A percentile compares a stretch with the other conserved stretches of the same genome.
phyloP scores from a whole-genome alignment of 495 filamentous ascomycete genomes.

The Podospora fimiseda region DNA sequence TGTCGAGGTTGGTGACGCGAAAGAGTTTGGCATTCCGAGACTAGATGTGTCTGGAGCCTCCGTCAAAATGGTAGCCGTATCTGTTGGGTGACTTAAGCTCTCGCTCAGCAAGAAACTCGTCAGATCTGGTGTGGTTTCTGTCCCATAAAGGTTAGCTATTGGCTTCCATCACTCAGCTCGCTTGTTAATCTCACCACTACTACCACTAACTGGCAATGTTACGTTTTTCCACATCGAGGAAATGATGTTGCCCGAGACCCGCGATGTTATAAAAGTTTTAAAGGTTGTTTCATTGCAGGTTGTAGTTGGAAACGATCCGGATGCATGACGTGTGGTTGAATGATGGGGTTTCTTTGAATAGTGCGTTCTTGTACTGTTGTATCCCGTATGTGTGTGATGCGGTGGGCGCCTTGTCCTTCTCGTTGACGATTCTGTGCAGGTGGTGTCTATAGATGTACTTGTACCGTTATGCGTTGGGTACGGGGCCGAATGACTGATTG shows the following conservation, averaged over 20 bases:
- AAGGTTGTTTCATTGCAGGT: slow-evolving; percentile 4
- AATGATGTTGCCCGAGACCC: background rate
- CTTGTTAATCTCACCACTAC: background rate
- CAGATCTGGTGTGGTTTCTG: no score
- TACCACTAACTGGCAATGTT: background rate
- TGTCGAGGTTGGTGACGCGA: no score
- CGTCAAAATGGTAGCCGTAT: no score
- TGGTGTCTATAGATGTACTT: background rate
- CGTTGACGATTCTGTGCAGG: background rate
- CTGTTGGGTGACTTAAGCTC: no score
- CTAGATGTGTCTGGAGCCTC: no score
- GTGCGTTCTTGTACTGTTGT: background rate
- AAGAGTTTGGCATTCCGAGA: no score
- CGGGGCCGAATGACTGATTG: background rate
- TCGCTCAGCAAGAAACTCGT: no score
- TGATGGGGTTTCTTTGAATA: no score
- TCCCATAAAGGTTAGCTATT: no score
- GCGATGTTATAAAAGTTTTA: background rate
- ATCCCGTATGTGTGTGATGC: background rate
- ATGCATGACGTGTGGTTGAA: background rate
- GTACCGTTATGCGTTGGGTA: background rate
- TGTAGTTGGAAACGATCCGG: background rate
- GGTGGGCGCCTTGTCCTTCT: background rate
- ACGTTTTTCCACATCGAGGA: slow-evolving; percentile 1
- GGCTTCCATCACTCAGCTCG: background rate